Base-by-base conservation (phyloP, 1,139 yeast genomes). In the Candida sojae region DNA sequence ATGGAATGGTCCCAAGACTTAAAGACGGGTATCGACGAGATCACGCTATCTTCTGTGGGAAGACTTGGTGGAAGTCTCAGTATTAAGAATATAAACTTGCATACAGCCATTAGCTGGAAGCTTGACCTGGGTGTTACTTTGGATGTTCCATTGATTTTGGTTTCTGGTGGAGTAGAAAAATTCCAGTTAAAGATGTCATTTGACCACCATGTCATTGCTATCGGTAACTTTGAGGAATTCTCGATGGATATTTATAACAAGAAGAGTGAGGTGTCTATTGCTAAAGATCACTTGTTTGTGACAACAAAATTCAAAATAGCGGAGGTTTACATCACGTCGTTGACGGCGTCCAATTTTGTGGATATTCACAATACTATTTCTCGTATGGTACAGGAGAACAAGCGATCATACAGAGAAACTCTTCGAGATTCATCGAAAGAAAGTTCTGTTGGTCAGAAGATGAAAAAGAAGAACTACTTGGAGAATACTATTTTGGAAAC, bases 141-240 rank as follows among this genome's bases (percentile, higher is more conserved):
- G 28, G 81, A 75, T 32, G 80, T 86, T 8, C 97, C 98, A 0
- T 65, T 88, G 49, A 84, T 92, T 7, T 77, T 85, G 17, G 64
- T 87, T 3, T 77, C 86, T 0, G 71, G 82, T 3, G 85, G 86
- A 0, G 64, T 89, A 40, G 82, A 73, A 2, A 68, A 74, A 9
- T 57, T 89, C 17, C 82, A 83, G 38, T 61, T 81, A 8, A 86
- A 86, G 58, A 68, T 84, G 7, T 83, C 93, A 0, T 82, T 92
- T 59, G 98, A 93, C 61, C 89, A 84, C 61, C 97, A 92, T 61
- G 82, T 88, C 25, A 90, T 93, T 66, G 79, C 88, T 13, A 78
- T 92, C 46, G 79, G 83, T 1, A 75, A 77, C 28, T 62, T 86
- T 31, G 68, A 73, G 23, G 70, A 73, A 1, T 70, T 83, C 31